These are phyloP conservation scores for Phytophthora sansomeana DNA, from an alignment of 352 stramenopile genomes.

Conservation along the genomic window DNA sequence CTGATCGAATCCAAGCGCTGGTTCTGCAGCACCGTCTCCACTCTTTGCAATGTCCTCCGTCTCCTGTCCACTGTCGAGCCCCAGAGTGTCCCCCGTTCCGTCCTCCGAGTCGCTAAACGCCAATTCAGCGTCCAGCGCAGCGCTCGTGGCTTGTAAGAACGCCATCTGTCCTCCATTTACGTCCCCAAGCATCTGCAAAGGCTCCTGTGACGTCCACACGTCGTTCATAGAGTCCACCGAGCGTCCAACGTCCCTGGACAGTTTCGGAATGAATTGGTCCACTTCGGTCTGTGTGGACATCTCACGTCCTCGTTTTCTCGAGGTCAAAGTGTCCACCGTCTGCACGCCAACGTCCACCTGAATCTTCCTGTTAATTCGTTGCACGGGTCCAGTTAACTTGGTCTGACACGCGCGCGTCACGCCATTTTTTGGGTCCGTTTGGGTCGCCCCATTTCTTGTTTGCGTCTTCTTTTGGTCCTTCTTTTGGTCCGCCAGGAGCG, in stretches of 20 bases:
- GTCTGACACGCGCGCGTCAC: constrained; percentile 37
- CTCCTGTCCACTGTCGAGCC: background rate
- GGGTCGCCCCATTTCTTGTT: constrained; percentile 6
- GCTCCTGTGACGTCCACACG: background rate
- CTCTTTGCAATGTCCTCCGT: background rate
- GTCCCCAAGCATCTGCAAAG: constrained; percentile 12
- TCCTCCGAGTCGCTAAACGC: constrained; percentile 43
- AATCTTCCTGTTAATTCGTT: constrained; percentile 13
- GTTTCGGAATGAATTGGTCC: constrained; percentile 28
- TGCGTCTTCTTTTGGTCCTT: constrained; percentile 22
- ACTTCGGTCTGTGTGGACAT: background rate
- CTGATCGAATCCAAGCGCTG: constrained; percentile 8
- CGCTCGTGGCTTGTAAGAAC: constrained; percentile 32
- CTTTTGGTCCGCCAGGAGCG: constrained; percentile 45
- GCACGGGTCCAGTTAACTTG: constrained; percentile 22
- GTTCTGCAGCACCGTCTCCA: background rate
- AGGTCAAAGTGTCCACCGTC: constrained; percentile 14
- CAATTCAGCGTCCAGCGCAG: constrained; percentile 49
- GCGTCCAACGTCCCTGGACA: constrained; percentile 9
- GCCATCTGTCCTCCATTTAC: background rate
- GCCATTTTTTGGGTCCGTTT: constrained; percentile 20
- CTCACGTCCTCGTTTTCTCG: constrained; percentile 18
- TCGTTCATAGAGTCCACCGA: background rate
- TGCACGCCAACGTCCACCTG: constrained; percentile 23
- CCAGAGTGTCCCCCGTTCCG: constrained; percentile 8